Evolutionary conservation across 345 rosid species (phyloP), one percentile per base, ranked within the genome.

Genomic region (Hypericum perforatum): DNA sequence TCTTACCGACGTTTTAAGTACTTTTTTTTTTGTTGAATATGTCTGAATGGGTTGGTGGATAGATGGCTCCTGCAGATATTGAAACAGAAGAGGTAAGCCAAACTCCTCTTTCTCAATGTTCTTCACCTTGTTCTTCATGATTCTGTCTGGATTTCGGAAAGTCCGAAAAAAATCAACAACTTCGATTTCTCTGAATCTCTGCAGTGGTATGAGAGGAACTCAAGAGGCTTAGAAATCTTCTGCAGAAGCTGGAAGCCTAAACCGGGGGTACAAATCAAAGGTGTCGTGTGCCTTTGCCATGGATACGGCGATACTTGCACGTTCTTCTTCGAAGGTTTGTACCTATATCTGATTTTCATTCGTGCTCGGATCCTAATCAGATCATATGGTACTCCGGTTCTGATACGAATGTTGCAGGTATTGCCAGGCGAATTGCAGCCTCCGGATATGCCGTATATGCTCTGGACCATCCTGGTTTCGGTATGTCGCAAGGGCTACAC

Each of bases 281-380:
- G 94, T 50, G 75, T 69, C 15, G 64, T 91, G 57, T 87, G 59
- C 56, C 79, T 86, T 45, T 78, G 85, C 66, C 98, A 91, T 81
- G 98, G 98, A 9, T 91, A 91, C 75, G 98, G 98, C 36, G 95
- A 89, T 63, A 86, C 96, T 49, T 91, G 98, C 81, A 91, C 98
- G 58, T 91, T 91, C 84, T 84, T 91, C 82, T 86, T 86, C 49
- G 96, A 91, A 80, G 98, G 98, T 91, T 60, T 4, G 92, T 58
- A 54, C 10, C 49, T 52, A 7, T n/a, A 7, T 61, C 46, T 58
- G 13, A 16, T 53, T 46, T 32, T 46, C 48, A 11, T 14, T n/a
- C 29, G 0, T 13, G 8, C 32, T n/a, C 1, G 50, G 22, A 8
- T 12, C 16, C 8, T 11, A 46, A 46, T 13, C 16, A 13, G 16